Conservation (phyloP, 2,329 filamentous ascomycete species). For the Aureobasidium sp. region DNA sequence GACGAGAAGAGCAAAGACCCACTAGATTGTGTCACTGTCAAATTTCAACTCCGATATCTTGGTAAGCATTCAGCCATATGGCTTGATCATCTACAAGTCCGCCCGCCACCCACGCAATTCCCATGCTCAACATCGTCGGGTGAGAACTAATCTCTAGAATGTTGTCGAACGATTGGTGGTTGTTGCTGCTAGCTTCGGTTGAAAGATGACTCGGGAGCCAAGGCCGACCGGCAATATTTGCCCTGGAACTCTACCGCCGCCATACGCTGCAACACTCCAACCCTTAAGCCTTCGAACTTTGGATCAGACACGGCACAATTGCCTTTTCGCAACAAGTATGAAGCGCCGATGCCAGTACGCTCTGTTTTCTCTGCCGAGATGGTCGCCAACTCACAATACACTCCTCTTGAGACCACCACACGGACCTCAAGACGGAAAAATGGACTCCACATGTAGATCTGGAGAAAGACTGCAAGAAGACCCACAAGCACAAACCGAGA, state of each 20-base stretch:
- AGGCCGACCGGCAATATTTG: background rate
- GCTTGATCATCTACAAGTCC: background rate
- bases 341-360: too few relatives aligned
- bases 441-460: slow-evolving; percentile 12
- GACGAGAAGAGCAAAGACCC: too few relatives aligned
- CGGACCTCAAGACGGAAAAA: slow-evolving; percentile 4
- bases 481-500: background rate
- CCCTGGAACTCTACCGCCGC: background rate
- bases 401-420: background rate
- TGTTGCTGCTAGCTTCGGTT: background rate
- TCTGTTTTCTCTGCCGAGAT: background rate
- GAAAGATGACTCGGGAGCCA: slow-evolving; percentile 10
- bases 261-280: background rate
- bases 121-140: background rate
- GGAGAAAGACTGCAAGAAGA: slow-evolving; percentile 7
- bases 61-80: background rate
- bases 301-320: background rate
- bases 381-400: background rate
- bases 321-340: background rate
- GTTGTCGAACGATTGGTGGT: background rate
- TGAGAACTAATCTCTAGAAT: background rate
- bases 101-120: slow-evolving; percentile 1
- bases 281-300: background rate
- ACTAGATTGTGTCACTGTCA: too few relatives aligned
- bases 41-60: too few relatives aligned